Base-by-base conservation (phyloP, 2,329 filamentous ascomycete genomes). In the Phaeosphaeria sp. region DNA sequence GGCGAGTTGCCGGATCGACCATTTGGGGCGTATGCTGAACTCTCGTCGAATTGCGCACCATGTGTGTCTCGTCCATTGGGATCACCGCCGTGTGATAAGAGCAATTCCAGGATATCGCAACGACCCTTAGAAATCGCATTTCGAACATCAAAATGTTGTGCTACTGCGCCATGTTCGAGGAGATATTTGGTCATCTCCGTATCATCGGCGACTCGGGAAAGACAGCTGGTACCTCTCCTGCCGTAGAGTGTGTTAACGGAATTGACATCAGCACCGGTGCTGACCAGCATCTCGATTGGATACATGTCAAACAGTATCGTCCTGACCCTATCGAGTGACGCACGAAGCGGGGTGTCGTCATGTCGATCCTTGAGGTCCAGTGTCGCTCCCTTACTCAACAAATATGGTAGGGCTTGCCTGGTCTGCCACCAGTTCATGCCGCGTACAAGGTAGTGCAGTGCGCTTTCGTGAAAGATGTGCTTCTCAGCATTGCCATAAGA, bases 241-340 rank as follows among this genome's bases (percentile, higher is more conserved):
- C 30, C 3, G 15, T 36, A 36, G 11, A 13, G 11, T 13, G 30
- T 36, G 11, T 36, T 13, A 6, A 36, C 11, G 15, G 11, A 3
- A 13, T 36, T 36, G 6, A 36, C 6, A 13, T 36, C 11, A 13
- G 30, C 30, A 13, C 30, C 30, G 15, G 30, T 13, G 3, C 5
- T 13, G 6, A 65, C 21, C 18, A 67, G 53, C 22, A 42, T 30
- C 18, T 42, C 33, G 2, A 48, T 58, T 11, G 59, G 55, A 6
- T 60, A 51, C 36, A 53, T 61, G 36, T 57, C 39, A 20, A 56
- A 62, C 17, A 21, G n/a, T 20, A 46, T 6, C 36, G 21, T 17
- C 11, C 30, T 9, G 33, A 57, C 60, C 20, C 43, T n/a, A 43
- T 76, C 73, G 9, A 79, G 48, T 7, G 30, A 36, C 3, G 30